These are phyloP conservation scores for Populus hybrid DNA, from an alignment of 441 rosid species.

Conservation along the genomic window DNA sequence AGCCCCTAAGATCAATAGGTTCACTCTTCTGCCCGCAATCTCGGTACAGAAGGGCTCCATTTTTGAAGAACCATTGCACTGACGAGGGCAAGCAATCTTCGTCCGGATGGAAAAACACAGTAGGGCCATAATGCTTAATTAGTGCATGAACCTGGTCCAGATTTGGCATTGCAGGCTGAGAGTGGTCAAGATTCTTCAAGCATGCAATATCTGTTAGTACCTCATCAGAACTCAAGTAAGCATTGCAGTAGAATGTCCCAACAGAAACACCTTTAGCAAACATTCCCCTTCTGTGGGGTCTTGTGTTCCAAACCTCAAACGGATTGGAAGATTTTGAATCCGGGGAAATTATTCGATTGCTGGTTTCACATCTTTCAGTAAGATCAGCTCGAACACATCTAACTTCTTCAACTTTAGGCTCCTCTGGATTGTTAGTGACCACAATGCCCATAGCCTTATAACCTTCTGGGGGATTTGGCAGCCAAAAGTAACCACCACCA, in stretches of 20 bases:
- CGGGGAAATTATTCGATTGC: constrained; percentile 32
- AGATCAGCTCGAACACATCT: constrained; percentile 76
- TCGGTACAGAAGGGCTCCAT: constrained; percentile 53
- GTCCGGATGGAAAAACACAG: constrained; percentile 64
- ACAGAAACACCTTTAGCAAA: constrained; percentile 54
- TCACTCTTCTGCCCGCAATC: constrained; percentile 33
- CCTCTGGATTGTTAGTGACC: constrained; percentile 48
- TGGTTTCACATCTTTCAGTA: constrained; percentile 54
- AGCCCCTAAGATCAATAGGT: constrained; percentile 46
- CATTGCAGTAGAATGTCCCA: constrained; percentile 67
- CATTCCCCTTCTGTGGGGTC: constrained; percentile 62
- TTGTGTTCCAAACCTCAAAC: constrained; percentile 60
- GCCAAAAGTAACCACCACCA: constrained; percentile 61
- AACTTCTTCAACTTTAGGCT: constrained; percentile 64
- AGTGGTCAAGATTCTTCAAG: constrained; percentile 52
- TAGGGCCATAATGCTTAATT: constrained; percentile 71
- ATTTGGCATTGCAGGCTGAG: constrained; percentile 71
- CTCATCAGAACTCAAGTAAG: constrained; percentile 32
- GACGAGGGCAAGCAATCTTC: constrained; percentile 78
- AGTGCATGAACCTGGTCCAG: constrained; percentile 58
- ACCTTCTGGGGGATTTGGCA: constrained; percentile 73
- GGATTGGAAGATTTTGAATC: constrained; percentile 41
- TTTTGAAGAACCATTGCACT: constrained; percentile 71
- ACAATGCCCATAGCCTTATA: constrained; percentile 64
- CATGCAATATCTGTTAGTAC: constrained; percentile 41